These are phyloP conservation scores for Aureobasidium zeae DNA, from an alignment of 2,329 filamentous ascomycete genomes.

Conservation along the genomic window DNA sequence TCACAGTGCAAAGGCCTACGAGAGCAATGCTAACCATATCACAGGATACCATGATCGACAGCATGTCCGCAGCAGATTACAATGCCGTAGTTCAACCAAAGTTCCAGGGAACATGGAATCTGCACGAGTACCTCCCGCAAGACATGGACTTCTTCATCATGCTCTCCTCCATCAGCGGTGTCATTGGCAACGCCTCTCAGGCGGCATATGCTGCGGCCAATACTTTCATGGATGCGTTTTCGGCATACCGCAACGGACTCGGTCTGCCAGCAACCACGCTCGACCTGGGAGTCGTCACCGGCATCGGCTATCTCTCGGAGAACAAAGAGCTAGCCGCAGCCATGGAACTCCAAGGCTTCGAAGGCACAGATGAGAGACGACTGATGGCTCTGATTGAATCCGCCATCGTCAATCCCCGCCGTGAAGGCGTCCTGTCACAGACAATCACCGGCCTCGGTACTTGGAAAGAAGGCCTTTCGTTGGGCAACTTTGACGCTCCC, in stretches of 20 bases:
- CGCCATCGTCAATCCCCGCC: too few species aligned
- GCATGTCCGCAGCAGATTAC: slow-evolving; percentile 21
- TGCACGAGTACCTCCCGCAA: slow-evolving; percentile 20
- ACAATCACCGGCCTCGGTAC: too few species aligned
- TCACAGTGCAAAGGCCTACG: background rate
- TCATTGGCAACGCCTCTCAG: slow-evolving; percentile 16
- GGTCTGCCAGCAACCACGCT: slow-evolving; percentile 41
- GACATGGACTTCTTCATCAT: slow-evolving; percentile 25
- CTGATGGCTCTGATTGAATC: too few species aligned
- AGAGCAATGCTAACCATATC: background rate
- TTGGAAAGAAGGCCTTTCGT: too few species aligned
- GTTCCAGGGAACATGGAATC: slow-evolving; percentile 24
- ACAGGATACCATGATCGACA: background rate
- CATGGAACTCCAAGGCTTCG: too few species aligned
- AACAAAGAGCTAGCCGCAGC: too few species aligned
- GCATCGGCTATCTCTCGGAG: slow-evolving; percentile 35
- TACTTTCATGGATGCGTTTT: slow-evolving; percentile 19
- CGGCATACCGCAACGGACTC: slow-evolving; percentile 31
- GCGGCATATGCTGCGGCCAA: slow-evolving; percentile 18
- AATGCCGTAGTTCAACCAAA: slow-evolving; percentile 20
- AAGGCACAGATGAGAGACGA: too few species aligned
- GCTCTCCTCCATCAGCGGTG: slow-evolving; percentile 16
- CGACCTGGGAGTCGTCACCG: slow-evolving; percentile 45
- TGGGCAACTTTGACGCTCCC: too few species aligned
- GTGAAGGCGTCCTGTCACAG: too few species aligned